A percentile compares a stretch with the other conserved stretches of the same genome.
Conservation (phyloP, 1,139 yeast species). For the Entelexis sorbosivorans region DNA sequence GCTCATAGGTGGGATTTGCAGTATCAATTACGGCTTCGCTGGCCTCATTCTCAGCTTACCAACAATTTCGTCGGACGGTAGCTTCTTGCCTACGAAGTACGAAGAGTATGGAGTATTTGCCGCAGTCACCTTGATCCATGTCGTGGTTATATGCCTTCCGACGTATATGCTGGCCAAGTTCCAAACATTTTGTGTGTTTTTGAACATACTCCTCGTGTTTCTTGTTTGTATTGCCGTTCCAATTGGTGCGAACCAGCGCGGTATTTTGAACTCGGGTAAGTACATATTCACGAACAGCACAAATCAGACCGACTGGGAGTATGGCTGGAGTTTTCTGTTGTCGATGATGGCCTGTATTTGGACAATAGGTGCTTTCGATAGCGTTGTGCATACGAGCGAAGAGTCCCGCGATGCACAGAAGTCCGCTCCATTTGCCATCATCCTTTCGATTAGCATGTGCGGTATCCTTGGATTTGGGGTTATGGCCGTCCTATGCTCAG, state of each 20-base stretch:
- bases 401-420: conserved; percentile 55
- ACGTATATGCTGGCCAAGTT: conserved; percentile 45
- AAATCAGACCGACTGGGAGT: conserved; percentile 48
- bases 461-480: conserved; percentile 54
- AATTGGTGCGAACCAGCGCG: conserved; percentile 22
- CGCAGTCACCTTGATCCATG: conserved; percentile 40
- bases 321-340: conserved; percentile 52
- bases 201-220: conserved; percentile 44
- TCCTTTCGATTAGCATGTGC: conserved; percentile 46
- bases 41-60: conserved; percentile 41
- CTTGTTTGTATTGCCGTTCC: conserved; percentile 60
- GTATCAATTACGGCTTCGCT: conserved; percentile 51
- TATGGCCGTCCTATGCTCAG: conserved; percentile 26
- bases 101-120: conserved; percentile 47
- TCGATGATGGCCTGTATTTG: conserved; percentile 56
- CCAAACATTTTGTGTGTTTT: conserved; percentile 48
- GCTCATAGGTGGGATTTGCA: conserved; percentile 42
- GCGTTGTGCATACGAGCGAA: conserved; percentile 59
- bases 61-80: not conserved
- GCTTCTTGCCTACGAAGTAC: conserved; percentile 33
- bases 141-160: conserved; percentile 39
- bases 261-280: conserved; percentile 24
- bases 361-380: conserved; percentile 67
- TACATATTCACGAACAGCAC: conserved; percentile 47
- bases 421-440: conserved; percentile 59